Percentiles rank a stretch among this genome's conserved stretches.
These are phyloP conservation scores for Aurinia saxatilis DNA, from an alignment of 345 rosid genomes.

Conservation along the genomic window DNA sequence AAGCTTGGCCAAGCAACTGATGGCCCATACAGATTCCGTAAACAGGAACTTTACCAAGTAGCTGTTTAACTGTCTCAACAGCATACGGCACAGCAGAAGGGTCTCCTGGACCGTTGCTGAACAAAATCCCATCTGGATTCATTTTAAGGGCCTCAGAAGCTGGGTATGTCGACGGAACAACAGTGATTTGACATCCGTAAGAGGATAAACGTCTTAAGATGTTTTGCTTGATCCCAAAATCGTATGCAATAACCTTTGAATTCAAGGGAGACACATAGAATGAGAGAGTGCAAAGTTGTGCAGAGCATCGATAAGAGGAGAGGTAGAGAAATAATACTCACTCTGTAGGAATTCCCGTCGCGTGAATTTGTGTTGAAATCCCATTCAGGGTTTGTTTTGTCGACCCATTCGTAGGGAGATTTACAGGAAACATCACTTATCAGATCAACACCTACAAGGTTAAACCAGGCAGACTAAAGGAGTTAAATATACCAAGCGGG, in stretches of 20 bases:
- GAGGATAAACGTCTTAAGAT: slow-evolving; percentile 78
- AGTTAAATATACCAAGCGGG: background rate
- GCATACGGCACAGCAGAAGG: slow-evolving; percentile 98
- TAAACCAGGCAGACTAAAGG: slow-evolving; percentile 1
- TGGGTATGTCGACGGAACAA: slow-evolving; percentile 87
- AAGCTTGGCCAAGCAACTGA: slow-evolving; percentile 91
- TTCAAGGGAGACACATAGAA: slow-evolving; percentile 9
- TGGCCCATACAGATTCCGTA: slow-evolving; percentile 99
- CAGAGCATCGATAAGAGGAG: background rate
- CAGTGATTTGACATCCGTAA: slow-evolving; percentile 79
- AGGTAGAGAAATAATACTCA: slow-evolving; percentile 29
- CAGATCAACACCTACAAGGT: slow-evolving; percentile 67
- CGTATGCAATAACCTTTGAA: slow-evolving; percentile 71
- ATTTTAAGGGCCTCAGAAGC: slow-evolving; percentile 72
- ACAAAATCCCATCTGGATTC: slow-evolving; percentile 94
- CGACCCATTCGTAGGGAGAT: slow-evolving; percentile 77
- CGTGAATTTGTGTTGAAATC: slow-evolving; percentile 51
- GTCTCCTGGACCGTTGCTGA: slow-evolving; percentile 98
- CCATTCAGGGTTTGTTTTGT: slow-evolving; percentile 68
- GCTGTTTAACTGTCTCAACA: slow-evolving; percentile 72
- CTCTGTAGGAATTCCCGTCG: slow-evolving; percentile 40
- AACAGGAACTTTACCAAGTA: slow-evolving; percentile 81
- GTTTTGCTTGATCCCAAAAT: slow-evolving; percentile 93
- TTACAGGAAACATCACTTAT: slow-evolving; percentile 77
- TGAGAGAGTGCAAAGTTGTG: slow-evolving; percentile 1